Percentiles rank a stretch among this genome's conserved stretches.
phyloP scores from a whole-genome alignment of 192 early-diverging fungal species.

The Backusella circina region DNA sequence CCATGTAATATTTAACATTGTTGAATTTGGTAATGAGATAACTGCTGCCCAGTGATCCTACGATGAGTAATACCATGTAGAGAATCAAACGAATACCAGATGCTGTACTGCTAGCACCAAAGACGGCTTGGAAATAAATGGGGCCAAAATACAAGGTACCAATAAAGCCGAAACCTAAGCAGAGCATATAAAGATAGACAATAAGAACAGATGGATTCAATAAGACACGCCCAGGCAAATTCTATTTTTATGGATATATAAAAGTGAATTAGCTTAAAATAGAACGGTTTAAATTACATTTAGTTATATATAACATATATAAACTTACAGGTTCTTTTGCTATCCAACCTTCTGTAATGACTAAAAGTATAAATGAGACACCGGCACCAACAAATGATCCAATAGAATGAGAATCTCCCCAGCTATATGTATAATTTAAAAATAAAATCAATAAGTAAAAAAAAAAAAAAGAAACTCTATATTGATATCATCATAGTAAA shows the following conservation, averaged over 20 bases:
- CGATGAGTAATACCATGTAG: constrained; percentile 48
- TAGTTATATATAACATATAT: neutral
- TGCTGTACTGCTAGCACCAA: constrained; percentile 44
- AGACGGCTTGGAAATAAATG: constrained; percentile 62
- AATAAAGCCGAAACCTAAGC: constrained; percentile 53
- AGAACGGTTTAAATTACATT: neutral
- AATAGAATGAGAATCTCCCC: constrained; percentile 53
- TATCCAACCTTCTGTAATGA: constrained; percentile 50
- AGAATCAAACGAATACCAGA: constrained; percentile 64
- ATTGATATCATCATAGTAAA: neutral
- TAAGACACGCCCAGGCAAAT: constrained; percentile 28
- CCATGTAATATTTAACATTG: constrained; percentile 42
- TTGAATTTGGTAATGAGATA: constrained; percentile 53
- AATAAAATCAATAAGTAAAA: neutral
- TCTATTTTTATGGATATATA: neutral
- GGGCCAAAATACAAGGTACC: constrained; percentile 62
- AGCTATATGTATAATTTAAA: constrained; percentile 19
- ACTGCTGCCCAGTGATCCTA: constrained; percentile 53
- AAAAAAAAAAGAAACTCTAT: too few species aligned
- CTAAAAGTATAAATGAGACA: constrained; percentile 32
- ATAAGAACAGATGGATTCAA: constrained; percentile 42
- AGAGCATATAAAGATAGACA: constrained; percentile 43
- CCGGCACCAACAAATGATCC: constrained; percentile 44
- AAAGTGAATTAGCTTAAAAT: neutral
- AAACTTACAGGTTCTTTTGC: constrained; percentile 55